Base-by-base conservation (phyloP, 2,329 filamentous ascomycete genomes). In the Emydomyces testavorans region DNA sequence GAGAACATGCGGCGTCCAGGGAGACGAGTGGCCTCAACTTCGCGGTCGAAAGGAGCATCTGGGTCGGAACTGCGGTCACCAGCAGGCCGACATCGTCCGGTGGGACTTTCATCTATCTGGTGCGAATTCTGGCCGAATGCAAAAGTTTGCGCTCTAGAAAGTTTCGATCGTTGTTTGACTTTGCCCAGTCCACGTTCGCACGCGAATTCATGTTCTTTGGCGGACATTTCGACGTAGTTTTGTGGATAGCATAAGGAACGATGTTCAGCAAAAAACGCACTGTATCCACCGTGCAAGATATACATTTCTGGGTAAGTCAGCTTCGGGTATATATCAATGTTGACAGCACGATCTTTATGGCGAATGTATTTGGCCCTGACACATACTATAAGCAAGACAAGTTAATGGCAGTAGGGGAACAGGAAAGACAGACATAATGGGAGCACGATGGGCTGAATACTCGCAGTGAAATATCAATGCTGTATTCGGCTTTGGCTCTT, bases 261-360 rank as follows among this genome's bases (percentile, higher is more conserved):
- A 64, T 94, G 80, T 54, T 85, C 74, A 20, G 77, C 71, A 65
- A 90, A 98, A 73, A 98, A 98, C 23, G 80, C 80, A 65, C 88
- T 94, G 71, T 98, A 98, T 36, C 92, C 92, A 52, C 92, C 92
- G 56, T 96, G 88, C 34, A 98, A 74, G 58, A 98, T 94, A 66
- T 98, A 98, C 55, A 96, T 81, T 65, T 98, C 92, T 1, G 92
- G 92, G 61, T 94, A 98, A n/a, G 83, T 88, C 52, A 98, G 78
- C 51, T 75, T 77, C 15, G 92, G 92, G 62, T 96, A 98, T 55
- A 77, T 76, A 64, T 92, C 86, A 46, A 80, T 79, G 65, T 98
- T 98, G 61, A 80, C 74, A 31, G 80, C 79, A 51, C 92, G 86
- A 66, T 98, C 92, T 62, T 86, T 81, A 52, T 87, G 82, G 56